Evolutionary conservation across 352 stramenopile species (phyloP), one percentile per base, ranked within the genome.

Genomic region (Globisporangium orthogonon): DNA sequence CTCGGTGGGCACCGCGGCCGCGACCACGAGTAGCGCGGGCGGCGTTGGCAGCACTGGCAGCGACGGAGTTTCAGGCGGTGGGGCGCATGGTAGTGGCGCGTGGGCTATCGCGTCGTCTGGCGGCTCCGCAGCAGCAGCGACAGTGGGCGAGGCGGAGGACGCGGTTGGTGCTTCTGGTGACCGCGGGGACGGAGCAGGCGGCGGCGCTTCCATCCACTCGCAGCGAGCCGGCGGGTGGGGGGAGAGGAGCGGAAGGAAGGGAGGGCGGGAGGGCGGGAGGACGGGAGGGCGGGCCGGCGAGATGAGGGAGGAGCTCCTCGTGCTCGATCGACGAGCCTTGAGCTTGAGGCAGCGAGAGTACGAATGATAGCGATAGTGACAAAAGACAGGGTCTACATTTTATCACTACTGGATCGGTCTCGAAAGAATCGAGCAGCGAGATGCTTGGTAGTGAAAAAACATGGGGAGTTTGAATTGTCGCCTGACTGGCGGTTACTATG

Each of bases 1-100:
- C 54, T 65, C 61, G 3, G 14, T 45, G 11, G 58, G 58, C 28
- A 59, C 58, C 3, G 43, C 23, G 7, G 43, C 33, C 7, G 6
- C 48, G n/a, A 43, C 7, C 14, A 28, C 47, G 14, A 35, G 23
- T 23, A 23, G 28, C 17, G 45, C 7, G 7, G 45, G 14, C 4
- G 7, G 9, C 9, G 28, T 51, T 23, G 23, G 23, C 0, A 23
- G 23, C 23, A 23, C 23, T 23, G 23, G 23, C 37, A 31, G 40
- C 6, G 28, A 28, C 17, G 15, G n/a, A 13, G 17, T n/a, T 45
- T 43, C 43, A 48, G 43, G 43, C 43, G 18, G 18, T 23, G 43
- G 37, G 2, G n/a, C 43, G 15, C 17, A 47, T 47, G 43, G 6
- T 11, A n/a, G 13, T 5, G 50, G 13, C 43, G 15, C 15, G 15